A percentile compares a stretch with the other conserved stretches of the same genome.
Evolutionary conservation across 139 green algal species (phyloP).

Genomic region (Micractinium sp.): DNA sequence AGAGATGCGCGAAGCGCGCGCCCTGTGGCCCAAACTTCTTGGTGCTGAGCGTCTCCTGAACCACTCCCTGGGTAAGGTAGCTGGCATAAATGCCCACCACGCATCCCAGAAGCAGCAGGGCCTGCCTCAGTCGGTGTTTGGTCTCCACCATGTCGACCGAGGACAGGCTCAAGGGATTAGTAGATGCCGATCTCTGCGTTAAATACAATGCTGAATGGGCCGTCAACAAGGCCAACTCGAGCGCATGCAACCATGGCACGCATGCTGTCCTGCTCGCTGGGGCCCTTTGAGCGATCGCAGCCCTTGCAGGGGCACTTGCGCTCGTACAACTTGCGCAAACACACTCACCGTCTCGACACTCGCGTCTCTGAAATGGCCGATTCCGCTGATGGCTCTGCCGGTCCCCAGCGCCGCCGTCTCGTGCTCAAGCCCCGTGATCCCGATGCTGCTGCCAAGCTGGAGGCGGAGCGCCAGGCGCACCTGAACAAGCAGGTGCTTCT

Average conservation of each 20-base stretch:
- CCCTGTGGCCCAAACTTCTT: conserved; percentile 77
- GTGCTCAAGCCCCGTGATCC: conserved; percentile 45
- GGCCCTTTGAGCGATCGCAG: too few relatives aligned
- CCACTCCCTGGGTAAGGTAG: conserved; percentile 85
- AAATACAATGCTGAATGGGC: too few relatives aligned
- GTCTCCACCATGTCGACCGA: too few relatives aligned
- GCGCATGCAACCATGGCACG: too few relatives aligned
- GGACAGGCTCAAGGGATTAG: too few relatives aligned
- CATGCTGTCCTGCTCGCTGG: too few relatives aligned
- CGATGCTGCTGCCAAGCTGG: conserved; percentile 31
- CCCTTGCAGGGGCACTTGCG: too few relatives aligned
- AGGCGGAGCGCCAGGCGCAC: conserved; percentile 32
- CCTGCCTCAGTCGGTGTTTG: background rate
- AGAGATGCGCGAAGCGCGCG: conserved; percentile 85
- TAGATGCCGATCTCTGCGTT: too few relatives aligned
- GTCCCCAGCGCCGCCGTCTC: conserved; percentile 18
- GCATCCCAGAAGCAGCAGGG: conserved; percentile 68
- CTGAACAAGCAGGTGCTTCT: background rate
- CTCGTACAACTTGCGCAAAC: too few relatives aligned
- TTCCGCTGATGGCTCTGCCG: background rate
- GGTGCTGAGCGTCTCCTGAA: conserved; percentile 89
- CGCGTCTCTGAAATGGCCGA: background rate
- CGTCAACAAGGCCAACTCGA: too few relatives aligned
- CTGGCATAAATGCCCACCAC: conserved; percentile 89
- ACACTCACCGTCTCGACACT: background rate